Conservation (phyloP, 768 basidiomycete genomes). For the Clathrus columnatus region DNA sequence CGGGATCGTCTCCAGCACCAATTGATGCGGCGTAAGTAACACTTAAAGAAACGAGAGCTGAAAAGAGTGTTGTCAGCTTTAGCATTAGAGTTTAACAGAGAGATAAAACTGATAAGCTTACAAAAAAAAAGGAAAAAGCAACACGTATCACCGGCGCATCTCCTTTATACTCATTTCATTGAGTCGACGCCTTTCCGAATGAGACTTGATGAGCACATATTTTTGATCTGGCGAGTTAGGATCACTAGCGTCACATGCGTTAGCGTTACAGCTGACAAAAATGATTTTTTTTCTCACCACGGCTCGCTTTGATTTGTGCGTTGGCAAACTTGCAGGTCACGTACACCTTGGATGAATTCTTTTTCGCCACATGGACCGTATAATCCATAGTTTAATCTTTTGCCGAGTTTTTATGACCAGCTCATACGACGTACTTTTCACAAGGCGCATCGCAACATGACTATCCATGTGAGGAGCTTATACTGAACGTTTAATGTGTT, state of each 20-base stretch:
- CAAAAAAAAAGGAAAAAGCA: too few relatives aligned
- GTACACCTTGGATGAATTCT: neutral
- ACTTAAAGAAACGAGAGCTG: neutral
- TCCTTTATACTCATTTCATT: too few relatives aligned
- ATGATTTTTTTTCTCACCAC: neutral
- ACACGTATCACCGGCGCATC: too few relatives aligned
- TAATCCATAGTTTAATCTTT: too few relatives aligned
- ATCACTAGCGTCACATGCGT: neutral
- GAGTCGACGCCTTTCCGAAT: neutral
- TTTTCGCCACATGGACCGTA: neutral
- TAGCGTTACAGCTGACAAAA: neutral
- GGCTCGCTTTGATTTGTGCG: neutral
- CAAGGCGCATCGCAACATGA: neutral
- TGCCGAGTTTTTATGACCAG: neutral
- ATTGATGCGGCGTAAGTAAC: neutral
- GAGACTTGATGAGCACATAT: too few relatives aligned
- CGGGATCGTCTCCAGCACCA: neutral
- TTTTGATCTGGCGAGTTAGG: too few relatives aligned
- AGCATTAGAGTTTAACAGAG: neutral
- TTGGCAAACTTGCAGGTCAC: neutral
- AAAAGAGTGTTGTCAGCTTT: neutral
- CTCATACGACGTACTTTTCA: neutral
- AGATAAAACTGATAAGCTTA: too few relatives aligned
- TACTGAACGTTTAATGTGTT: neutral
- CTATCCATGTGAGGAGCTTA: neutral